phyloP scores from a whole-genome alignment of 768 basidiomycete species.

The Hygrophoropsis aurantiaca region DNA sequence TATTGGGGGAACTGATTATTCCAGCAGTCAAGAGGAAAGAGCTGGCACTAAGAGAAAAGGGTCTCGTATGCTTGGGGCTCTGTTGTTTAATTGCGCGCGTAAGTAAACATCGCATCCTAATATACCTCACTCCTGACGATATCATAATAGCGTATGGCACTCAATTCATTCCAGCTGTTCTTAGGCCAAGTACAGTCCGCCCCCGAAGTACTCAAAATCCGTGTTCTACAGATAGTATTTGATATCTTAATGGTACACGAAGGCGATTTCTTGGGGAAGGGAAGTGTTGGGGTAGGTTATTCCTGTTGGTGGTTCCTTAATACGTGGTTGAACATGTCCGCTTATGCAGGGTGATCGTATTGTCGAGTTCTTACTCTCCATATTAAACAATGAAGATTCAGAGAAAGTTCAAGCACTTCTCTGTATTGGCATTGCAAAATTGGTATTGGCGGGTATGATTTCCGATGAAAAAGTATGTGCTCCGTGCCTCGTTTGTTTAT shows the following conservation, averaged over 20 bases:
- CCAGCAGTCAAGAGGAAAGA: constrained; percentile 91
- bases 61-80: constrained; percentile 66
- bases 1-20: constrained; percentile 79
- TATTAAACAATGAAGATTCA: constrained; percentile 53
- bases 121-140: not conserved
- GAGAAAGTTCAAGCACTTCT: constrained; percentile 69
- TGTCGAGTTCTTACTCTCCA: constrained; percentile 63
- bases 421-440: constrained; percentile 81
- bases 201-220: constrained; percentile 63
- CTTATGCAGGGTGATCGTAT: constrained; percentile 49
- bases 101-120: not conserved
- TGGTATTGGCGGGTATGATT: constrained; percentile 76
- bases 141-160: constrained; percentile 25
- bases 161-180: constrained; percentile 77
- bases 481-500: not conserved
- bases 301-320: not conserved
- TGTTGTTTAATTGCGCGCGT: constrained; percentile 72
- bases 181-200: constrained; percentile 66
- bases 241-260: constrained; percentile 88
- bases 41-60: constrained; percentile 60
- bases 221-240: constrained; percentile 78
- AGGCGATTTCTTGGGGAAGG: constrained; percentile 54
- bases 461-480: constrained; percentile 63
- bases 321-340: constrained; percentile 3
- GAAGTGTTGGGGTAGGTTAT: constrained; percentile 32